Evolutionary conservation across 208 protist genomes (phyloP).

Genomic region (Wallacemonas sp.): DNA sequence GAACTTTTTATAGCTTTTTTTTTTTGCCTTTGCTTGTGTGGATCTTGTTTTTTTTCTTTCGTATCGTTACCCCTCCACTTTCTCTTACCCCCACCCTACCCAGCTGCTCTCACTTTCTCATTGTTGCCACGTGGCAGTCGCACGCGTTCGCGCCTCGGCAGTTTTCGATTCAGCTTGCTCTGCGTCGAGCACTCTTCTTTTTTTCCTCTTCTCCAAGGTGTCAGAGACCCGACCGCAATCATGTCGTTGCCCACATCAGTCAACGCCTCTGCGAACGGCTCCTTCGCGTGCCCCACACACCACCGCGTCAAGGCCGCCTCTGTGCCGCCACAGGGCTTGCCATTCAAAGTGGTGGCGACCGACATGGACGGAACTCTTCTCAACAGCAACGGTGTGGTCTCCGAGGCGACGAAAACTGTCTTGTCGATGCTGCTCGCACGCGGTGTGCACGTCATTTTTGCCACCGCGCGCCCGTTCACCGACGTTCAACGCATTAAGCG

Average conservation of each 20-base stretch:
- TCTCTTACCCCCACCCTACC: slow-evolving; percentile 1
- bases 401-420: slow-evolving; percentile 26
- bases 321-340: background rate
- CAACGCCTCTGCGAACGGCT: background rate
- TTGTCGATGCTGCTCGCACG: slow-evolving; percentile 45
- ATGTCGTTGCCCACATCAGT: background rate
- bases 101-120: too few relatives aligned
- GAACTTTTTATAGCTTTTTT: background rate
- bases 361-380: slow-evolving; percentile 66
- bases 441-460: slow-evolving; percentile 81
- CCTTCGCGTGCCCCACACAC: background rate
- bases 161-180: too few relatives aligned
- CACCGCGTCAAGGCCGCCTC: slow-evolving; percentile 1
- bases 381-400: slow-evolving; percentile 17
- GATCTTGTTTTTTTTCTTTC: slow-evolving; percentile 8
- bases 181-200: slow-evolving; percentile 18
- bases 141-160: background rate
- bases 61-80: background rate
- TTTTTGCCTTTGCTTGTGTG: background rate
- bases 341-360: slow-evolving; percentile 22
- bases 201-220: background rate
- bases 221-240: background rate
- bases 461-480: slow-evolving; percentile 64
- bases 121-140: background rate
- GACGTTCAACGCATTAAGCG: slow-evolving; percentile 60